These are phyloP conservation scores for Mariannaea sp. DNA, from an alignment of 2,329 filamentous ascomycete genomes.

Conservation along the genomic window DNA sequence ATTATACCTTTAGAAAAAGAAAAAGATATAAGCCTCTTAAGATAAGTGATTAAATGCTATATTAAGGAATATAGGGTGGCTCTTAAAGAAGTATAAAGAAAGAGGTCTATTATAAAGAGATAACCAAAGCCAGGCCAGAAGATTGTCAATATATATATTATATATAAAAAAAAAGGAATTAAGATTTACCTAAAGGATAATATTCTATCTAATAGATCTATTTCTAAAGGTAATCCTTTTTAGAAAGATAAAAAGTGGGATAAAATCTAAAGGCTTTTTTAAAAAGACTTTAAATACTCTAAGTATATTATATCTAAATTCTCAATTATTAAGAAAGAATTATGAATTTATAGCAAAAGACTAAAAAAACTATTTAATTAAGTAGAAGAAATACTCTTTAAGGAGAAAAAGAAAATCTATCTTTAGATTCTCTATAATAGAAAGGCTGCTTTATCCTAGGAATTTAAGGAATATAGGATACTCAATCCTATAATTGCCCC, in stretches of 20 bases:
- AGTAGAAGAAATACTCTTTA: neutral
- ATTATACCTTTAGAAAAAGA: too few relatives aligned
- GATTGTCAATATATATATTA: neutral
- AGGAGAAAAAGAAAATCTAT: neutral
- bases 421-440: neutral
- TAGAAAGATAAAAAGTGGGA: conserved; percentile 1
- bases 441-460: neutral
- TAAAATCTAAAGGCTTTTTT: neutral
- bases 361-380: neutral
- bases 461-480: neutral
- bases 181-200: neutral
- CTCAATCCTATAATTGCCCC: neutral
- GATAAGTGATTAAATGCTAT: too few relatives aligned
- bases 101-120: neutral
- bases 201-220: neutral
- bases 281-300: neutral
- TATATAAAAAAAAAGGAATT: neutral
- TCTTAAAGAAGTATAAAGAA: neutral
- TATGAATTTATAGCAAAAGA: neutral
- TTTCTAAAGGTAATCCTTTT: neutral
- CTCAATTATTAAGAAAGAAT: neutral
- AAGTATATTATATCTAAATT: conserved; percentile 1
- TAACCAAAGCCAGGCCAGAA: neutral
- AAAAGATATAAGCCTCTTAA: too few relatives aligned
- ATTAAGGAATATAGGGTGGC: too few relatives aligned